Conservation (phyloP, 176 grass and related monocot species). For the Juncus effusus region DNA sequence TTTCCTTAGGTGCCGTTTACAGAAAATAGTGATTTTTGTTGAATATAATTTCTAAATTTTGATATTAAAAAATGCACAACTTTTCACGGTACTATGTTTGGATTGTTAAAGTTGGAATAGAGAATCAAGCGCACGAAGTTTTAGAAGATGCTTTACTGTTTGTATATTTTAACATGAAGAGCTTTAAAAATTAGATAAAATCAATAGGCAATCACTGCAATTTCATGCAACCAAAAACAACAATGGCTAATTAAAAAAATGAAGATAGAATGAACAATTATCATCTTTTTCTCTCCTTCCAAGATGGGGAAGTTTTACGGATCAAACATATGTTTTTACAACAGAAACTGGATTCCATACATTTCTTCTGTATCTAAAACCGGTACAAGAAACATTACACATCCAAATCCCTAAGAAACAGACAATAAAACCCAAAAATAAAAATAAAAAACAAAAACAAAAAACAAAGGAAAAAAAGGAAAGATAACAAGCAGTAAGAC, state of each 20-base stretch:
- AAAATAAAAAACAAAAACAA: conserved; percentile 9
- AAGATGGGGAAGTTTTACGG: conserved; percentile 31
- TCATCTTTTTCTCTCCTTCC: conserved; percentile 33
- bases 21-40: background rate
- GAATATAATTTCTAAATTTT: background rate
- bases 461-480: conserved; percentile 10
- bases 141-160: background rate
- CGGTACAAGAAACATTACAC: conserved; percentile 33
- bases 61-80: background rate
- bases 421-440: conserved; percentile 26
- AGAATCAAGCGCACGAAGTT: too few species aligned
- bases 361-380: conserved; percentile 9
- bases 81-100: too few species aligned
- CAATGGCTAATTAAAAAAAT: background rate
- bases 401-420: conserved; percentile 24
- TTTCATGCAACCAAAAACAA: background rate
- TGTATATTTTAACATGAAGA: background rate
- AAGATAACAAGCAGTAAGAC: conserved; percentile 36
- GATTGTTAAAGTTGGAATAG: too few species aligned
- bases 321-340: conserved; percentile 38
- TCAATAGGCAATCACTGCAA: background rate
- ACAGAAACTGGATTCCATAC: conserved; percentile 25
- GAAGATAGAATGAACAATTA: conserved; percentile 22
- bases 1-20: too few species aligned
- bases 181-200: background rate